A percentile compares a stretch with the other conserved stretches of the same genome.
Conservation (phyloP, 495 filamentous ascomycete genomes). For the Daldinia loculata region DNA sequence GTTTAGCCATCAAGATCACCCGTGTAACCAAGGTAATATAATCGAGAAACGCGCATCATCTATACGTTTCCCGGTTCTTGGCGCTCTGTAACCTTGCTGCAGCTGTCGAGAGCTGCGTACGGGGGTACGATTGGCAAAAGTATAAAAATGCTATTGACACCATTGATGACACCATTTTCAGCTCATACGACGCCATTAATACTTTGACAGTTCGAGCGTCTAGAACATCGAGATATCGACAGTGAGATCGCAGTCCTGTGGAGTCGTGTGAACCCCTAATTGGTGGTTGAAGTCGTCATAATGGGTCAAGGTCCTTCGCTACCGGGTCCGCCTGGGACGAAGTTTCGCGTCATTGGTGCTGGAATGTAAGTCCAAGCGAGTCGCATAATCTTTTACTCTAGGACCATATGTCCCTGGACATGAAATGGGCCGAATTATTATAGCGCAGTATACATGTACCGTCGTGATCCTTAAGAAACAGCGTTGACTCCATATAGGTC, state of each 20-base stretch:
- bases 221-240: constrained; percentile 15
- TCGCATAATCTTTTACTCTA: neutral
- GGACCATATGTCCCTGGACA: neutral
- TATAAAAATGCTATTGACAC: constrained; percentile 31
- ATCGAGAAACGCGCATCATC: constrained; percentile 20
- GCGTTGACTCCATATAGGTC: constrained; percentile 41
- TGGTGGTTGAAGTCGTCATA: constrained; percentile 29
- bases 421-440: neutral
- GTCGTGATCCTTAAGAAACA: neutral
- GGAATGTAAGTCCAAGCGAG: constrained; percentile 44
- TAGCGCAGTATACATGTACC: neutral
- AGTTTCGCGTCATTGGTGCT: constrained; percentile 47
- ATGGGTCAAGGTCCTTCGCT: constrained; percentile 47
- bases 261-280: constrained; percentile 23
- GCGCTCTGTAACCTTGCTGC: constrained; percentile 23
- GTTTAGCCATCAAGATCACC: constrained; percentile 32
- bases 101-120: constrained; percentile 12
- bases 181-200: constrained; percentile 31
- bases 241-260: constrained; percentile 13
- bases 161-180: constrained; percentile 37
- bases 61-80: constrained; percentile 26
- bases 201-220: constrained; percentile 23
- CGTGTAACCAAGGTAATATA: constrained; percentile 26
- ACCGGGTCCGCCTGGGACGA: constrained; percentile 45
- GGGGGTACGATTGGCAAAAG: constrained; percentile 3